Evolutionary conservation across 768 basidiomycete species (phyloP), one percentile per base, ranked within the genome.

Genomic region (Leucocoprinus birnbaumii): DNA sequence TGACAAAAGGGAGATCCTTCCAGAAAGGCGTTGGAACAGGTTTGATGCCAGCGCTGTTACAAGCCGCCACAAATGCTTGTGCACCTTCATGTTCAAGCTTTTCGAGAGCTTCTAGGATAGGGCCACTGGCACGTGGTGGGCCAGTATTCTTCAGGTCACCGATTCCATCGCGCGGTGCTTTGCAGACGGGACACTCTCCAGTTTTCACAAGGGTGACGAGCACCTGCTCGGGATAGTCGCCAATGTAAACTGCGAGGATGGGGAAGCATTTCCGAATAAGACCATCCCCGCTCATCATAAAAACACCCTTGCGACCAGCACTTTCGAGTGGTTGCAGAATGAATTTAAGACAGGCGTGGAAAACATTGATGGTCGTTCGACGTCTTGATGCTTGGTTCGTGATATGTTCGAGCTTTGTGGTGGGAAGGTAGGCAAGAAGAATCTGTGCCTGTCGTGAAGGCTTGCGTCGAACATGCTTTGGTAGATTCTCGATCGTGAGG

Each of bases 161-260:
- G 11, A 69, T 53, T 16, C 66, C 62, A 8, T 65, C 45, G 2
- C 51, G 38, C 8, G 48, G 46, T 0, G 41, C 58, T 6, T 52
- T 35, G 48, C 72, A 73, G 2, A 43, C 50, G 0, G 70, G 69
- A 51, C 71, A 73, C 5, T 69, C 59, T 0, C 63, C 63, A 4
- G 43, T 61, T 11, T 68, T 66, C 13, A 58, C 55, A 31, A 60
- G 53, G 0, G 71, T 67, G 0, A 72, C 66, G 0, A 79, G 68
- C 10, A 71, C 64, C 51, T 80, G 78, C 55, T 80, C 76, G 0
- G 78, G 78, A 53, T 77, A 72, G 59, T 79, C 74, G 0, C 69
- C 70, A 6, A 73, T 59, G 55, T 69, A 72, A 0, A 63, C 61
- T 0, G 77, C 75, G 1, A 80, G 56, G 35, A 81, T 72, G 0